Conservation (phyloP, 1,284 basidiomycete species). For the Erythrobasidium hasegawianum region DNA sequence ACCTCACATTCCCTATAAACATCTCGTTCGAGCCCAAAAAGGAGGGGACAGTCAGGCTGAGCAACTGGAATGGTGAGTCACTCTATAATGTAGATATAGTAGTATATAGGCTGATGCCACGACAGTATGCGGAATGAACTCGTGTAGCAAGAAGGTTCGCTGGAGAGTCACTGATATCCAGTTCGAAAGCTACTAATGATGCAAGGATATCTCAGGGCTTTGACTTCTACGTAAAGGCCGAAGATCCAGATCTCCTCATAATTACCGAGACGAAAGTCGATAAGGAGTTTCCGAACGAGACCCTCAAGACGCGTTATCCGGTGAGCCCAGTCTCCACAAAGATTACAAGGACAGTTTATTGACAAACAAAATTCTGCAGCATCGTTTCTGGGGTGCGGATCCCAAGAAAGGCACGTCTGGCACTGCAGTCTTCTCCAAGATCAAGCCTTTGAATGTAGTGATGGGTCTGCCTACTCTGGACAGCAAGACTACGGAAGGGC, state of each 20-base stretch:
- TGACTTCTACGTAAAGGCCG: conserved; percentile 70
- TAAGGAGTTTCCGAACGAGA: conserved; percentile 33
- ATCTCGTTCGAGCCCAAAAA: conserved; percentile 30
- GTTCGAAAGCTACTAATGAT: too few species aligned
- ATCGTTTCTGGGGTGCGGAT: conserved; percentile 67
- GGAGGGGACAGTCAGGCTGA: conserved; percentile 36
- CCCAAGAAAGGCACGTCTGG: conserved; percentile 71
- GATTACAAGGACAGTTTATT: background rate
- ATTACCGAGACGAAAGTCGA: conserved; percentile 74
- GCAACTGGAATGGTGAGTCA: conserved; percentile 38
- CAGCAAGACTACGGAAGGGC: conserved; percentile 20
- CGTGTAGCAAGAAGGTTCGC: conserved; percentile 42
- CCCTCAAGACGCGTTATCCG: conserved; percentile 39
- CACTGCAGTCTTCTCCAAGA: conserved; percentile 73
- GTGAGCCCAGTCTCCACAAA: conserved; percentile 11
- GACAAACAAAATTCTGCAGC: conserved; percentile 21
- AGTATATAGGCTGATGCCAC: too few species aligned
- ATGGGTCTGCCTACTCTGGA: conserved; percentile 60
- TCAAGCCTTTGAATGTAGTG: conserved; percentile 64
- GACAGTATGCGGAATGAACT: conserved; percentile 41
- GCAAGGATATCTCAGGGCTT: too few species aligned
- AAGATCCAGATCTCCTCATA: conserved; percentile 73
- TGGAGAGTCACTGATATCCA: too few species aligned
- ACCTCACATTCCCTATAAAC: conserved; percentile 41
- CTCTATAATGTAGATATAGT: too few species aligned